These are phyloP conservation scores for Pythium rhizo-oryzae DNA, from an alignment of 352 stramenopile species.

Conservation along the genomic window DNA sequence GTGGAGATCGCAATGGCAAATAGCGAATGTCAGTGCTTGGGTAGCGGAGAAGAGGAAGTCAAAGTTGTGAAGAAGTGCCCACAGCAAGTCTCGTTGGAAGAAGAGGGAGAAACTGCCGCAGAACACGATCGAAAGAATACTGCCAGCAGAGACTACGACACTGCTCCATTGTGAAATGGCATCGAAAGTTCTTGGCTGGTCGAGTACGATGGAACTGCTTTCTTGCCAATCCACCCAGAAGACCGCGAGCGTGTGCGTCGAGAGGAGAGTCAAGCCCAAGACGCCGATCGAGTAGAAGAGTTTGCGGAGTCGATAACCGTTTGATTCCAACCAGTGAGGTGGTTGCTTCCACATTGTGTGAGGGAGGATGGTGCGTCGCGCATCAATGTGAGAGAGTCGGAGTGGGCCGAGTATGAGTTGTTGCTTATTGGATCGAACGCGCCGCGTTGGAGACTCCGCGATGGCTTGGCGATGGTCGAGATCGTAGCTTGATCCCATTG, in stretches of 20 bases:
- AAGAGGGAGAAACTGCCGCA: conserved; percentile 7
- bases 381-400: neutral
- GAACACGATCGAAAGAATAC: neutral
- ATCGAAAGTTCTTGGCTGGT: neutral
- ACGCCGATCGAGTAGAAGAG: neutral
- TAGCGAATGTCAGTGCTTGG: neutral
- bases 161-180: neutral
- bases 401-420: neutral
- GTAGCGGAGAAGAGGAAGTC: conserved; percentile 10
- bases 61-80: conserved; percentile 7
- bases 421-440: neutral
- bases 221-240: neutral
- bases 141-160: neutral
- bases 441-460: neutral
- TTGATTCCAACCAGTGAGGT: neutral
- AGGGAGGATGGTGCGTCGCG: neutral
- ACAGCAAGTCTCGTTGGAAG: conserved; percentile 15
- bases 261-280: neutral
- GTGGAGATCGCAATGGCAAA: conserved; percentile 11
- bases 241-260: neutral
- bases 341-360: neutral
- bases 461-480: neutral
- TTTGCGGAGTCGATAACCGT: neutral
- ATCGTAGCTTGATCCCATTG: neutral
- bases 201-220: neutral